phyloP scores from a whole-genome alignment of 257 asterid species.

The Solanum arcanum region DNA sequence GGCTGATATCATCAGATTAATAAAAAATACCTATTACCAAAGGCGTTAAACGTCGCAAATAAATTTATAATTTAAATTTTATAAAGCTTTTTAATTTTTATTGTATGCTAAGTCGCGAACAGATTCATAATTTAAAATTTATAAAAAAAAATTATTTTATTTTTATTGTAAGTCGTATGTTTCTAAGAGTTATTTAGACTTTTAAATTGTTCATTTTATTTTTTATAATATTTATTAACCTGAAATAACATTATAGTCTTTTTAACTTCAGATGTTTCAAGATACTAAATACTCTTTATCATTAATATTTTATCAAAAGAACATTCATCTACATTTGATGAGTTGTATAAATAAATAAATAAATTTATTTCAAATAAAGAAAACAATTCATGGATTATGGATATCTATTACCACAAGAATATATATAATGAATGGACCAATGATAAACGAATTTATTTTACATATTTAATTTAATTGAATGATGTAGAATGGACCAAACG shows the following conservation, averaged over 20 bases:
- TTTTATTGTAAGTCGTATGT: background rate
- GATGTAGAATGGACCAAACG: background rate
- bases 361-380: background rate
- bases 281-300: background rate
- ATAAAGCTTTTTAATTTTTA: background rate
- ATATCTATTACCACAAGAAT: background rate
- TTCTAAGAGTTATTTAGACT: background rate
- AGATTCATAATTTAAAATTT: background rate
- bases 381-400: background rate
- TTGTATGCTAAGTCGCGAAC: accelerated
- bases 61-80: background rate
- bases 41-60: background rate
- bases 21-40: background rate
- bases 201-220: background rate
- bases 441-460: background rate
- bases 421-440: background rate
- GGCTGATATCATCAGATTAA: background rate
- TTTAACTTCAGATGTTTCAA: background rate
- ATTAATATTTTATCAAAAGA: background rate
- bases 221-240: background rate
- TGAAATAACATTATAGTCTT: background rate
- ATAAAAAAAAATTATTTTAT: background rate
- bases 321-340: background rate
- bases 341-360: background rate
- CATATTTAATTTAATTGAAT: background rate